Conservation (phyloP, 1,139 yeast species). For the Blastobotrys indianensis region DNA sequence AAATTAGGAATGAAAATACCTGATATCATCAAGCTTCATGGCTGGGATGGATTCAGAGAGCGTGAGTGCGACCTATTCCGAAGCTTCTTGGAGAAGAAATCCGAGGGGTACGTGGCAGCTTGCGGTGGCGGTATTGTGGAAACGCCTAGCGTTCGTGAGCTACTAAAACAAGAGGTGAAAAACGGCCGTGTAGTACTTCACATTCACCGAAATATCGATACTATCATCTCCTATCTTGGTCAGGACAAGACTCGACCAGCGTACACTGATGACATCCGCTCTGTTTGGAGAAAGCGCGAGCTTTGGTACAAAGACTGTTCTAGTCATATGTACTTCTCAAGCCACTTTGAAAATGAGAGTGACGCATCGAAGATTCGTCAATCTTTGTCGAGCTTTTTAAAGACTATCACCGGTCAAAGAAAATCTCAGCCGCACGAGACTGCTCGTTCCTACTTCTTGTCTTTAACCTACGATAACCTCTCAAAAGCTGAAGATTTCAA, state of each 20-base stretch:
- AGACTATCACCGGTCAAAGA: conserved; percentile 53
- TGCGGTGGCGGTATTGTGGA: conserved; percentile 98
- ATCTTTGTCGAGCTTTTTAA: conserved; percentile 54
- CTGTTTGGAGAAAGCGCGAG: conserved; percentile 82
- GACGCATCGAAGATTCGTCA: conserved; percentile 55
- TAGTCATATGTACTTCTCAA: conserved; percentile 69
- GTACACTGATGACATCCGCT: conserved; percentile 63
- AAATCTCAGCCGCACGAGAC: conserved; percentile 38
- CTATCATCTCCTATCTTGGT: conserved; percentile 67
- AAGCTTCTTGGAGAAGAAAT: conserved; percentile 43
- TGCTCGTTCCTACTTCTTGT: conserved; percentile 62
- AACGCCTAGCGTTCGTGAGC: conserved; percentile 55
- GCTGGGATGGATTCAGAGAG: conserved; percentile 84
- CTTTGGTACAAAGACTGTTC: conserved; percentile 76
- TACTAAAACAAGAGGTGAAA: conserved; percentile 49
- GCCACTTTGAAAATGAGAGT: conserved; percentile 53
- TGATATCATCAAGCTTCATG: conserved; percentile 56
- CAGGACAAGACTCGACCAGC: conserved; percentile 86
- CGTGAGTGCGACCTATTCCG: conserved; percentile 58
- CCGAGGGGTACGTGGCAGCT: conserved; percentile 65
- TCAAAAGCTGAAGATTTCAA: conserved; percentile 40
- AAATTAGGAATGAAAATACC: conserved; percentile 53
- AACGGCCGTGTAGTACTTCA: conserved; percentile 78
- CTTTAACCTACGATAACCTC: conserved; percentile 54
- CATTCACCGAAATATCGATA: conserved; percentile 79